Base-by-base conservation (phyloP, 2,329 filamentous ascomycete species). In the Aureobasidium vineae region DNA sequence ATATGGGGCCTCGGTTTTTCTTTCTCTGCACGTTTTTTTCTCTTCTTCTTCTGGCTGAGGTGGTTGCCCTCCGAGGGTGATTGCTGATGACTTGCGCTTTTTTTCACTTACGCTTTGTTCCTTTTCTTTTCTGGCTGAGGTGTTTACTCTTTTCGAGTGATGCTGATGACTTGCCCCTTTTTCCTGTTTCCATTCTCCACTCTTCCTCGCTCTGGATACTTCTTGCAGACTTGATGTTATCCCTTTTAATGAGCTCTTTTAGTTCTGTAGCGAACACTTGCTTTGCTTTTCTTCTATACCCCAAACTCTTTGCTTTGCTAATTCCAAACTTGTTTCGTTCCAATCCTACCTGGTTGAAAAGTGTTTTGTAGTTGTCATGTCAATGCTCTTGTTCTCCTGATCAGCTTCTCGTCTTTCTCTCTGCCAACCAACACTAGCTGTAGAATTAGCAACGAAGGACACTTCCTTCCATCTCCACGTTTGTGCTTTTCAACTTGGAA, bases 261-360 rank as follows among this genome's bases (percentile, higher is more conserved):
- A 13, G 5, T 45, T 59, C 54, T 59, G 54, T 45, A 43, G 49
- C 49, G 49, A 52, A 52, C 33, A 52, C 49, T 50, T 50, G 23
- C 21, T 6, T 43, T 10, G 28, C 2, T 19, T 38, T 41, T 7
- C 11, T 31, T 31, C 3, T 59, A 59, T 45, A 45, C 54, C 54
- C 54, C 43, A 31, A 31, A 28, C 54, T 19, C 15, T 41, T n/a
- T 56, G n/a, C 36, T 41, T 54, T 15, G 21, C 49, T 33, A 10
- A 10, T n/a, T 31, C 16, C 19, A 28, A 28, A 15, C 15, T 49
- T 19, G 23, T 49, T 8, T 19, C 28, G 5, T 6, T 26, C 15
- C 13, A 26, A 21, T 7, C 7, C 11, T 26, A 31, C 28, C 5
- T 49, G 4, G 21, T 5, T 47, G 23, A 49, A 26, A 26, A 26